phyloP scores from a whole-genome alignment of 202 grass and related monocot species.

The Zizania palustris region DNA sequence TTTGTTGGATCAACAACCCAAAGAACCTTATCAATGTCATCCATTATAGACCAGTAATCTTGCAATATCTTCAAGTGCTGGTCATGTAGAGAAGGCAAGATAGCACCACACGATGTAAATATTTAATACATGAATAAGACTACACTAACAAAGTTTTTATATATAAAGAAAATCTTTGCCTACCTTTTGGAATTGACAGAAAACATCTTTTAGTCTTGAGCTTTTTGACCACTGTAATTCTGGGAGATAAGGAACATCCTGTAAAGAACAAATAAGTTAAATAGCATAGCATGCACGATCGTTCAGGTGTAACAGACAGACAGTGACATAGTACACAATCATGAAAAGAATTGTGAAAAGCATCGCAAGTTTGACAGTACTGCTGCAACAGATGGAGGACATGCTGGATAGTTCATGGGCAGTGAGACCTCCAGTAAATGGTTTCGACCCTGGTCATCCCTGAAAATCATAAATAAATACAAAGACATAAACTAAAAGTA shows the following conservation, averaged over 20 bases:
- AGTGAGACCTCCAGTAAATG: conserved; percentile 69
- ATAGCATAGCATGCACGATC: not conserved
- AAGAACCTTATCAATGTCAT: conserved; percentile 78
- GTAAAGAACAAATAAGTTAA: conserved; percentile 23
- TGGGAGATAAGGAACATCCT: conserved; percentile 69
- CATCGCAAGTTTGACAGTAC: conserved; percentile 28
- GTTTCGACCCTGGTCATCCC: conserved; percentile 60
- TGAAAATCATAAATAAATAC: conserved; percentile 29
- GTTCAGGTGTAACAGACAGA: conserved; percentile 11
- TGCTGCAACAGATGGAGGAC: conserved; percentile 50
- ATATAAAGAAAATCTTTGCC: not conserved
- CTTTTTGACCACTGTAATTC: conserved; percentile 65
- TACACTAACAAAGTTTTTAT: not conserved
- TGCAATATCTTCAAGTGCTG: conserved; percentile 74
- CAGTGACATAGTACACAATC: not conserved
- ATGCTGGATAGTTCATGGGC: conserved; percentile 57
- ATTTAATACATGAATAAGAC: conserved; percentile 8
- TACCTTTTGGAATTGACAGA: conserved; percentile 64
- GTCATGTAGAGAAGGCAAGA: conserved; percentile 33
- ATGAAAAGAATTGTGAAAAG: not conserved
- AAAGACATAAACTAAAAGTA: conserved; percentile 3
- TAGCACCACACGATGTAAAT: not conserved
- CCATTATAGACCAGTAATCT: conserved; percentile 71
- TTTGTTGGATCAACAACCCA: conserved; percentile 66
- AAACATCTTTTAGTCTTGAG: conserved; percentile 67